Evolutionary conservation across 2,329 filamentous ascomycete genomes (phyloP).

Genomic region (Neonectria sp.): DNA sequence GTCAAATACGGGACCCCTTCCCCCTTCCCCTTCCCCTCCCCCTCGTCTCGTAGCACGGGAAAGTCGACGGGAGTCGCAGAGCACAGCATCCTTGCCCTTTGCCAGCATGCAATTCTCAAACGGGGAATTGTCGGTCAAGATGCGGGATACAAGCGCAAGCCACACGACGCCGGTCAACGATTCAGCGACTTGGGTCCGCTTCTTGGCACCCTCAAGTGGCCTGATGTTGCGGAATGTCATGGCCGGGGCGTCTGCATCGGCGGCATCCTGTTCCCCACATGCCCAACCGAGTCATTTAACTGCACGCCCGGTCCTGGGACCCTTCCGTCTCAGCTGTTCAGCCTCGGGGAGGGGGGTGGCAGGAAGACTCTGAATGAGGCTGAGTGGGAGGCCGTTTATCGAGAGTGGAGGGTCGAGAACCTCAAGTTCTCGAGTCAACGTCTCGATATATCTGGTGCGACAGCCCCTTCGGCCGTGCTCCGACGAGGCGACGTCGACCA

Average conservation of each 20-base stretch:
- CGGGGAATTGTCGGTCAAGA: slow-evolving; percentile 40
- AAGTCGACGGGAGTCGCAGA: slow-evolving; percentile 14
- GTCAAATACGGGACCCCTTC: not conserved
- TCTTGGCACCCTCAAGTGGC: slow-evolving; percentile 39
- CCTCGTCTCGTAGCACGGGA: not conserved
- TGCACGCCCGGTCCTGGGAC: slow-evolving; percentile 14
- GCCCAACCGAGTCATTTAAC: slow-evolving; percentile 34
- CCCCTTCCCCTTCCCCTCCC: not conserved
- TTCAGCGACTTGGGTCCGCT: slow-evolving; percentile 34
- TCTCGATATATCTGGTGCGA: not conserved
- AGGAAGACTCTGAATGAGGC: slow-evolving; percentile 27
- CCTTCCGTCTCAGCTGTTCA: slow-evolving; percentile 30
- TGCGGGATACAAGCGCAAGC: slow-evolving; percentile 42
- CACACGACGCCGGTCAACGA: slow-evolving; percentile 38
- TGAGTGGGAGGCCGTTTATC: slow-evolving; percentile 24
- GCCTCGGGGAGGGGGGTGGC: slow-evolving; percentile 27
- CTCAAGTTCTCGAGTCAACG: slow-evolving; percentile 4
- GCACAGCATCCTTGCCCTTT: slow-evolving; percentile 6
- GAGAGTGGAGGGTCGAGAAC: not conserved
- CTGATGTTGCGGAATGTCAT: slow-evolving; percentile 43
- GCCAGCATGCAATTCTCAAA: slow-evolving; percentile 23
- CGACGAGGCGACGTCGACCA: not conserved
- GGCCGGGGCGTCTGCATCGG: slow-evolving; percentile 31
- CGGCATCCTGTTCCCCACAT: slow-evolving; percentile 35
- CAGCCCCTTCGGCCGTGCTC: slow-evolving; percentile 7